phyloP scores from a whole-genome alignment of 768 basidiomycete species.

The Heimioporus sp. region DNA sequence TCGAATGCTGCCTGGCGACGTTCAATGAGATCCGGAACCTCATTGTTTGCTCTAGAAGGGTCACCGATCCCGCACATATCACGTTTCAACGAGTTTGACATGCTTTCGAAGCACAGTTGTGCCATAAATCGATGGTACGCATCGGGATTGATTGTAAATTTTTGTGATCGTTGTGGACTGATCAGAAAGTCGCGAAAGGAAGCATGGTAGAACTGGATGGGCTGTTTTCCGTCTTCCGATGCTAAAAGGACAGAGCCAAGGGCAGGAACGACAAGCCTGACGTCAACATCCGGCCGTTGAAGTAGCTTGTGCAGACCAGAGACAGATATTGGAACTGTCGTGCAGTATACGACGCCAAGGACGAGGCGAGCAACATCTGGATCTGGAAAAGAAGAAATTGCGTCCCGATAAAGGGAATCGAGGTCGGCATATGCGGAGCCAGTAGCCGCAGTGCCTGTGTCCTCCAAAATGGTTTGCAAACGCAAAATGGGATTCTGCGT shows the following conservation, averaged over 20 bases:
- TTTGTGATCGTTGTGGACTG: conserved; percentile 14
- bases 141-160: conserved; percentile 12
- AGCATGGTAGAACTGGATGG: conserved; percentile 20
- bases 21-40: conserved; percentile 17
- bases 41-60: conserved; percentile 13
- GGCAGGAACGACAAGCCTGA: conserved; percentile 11
- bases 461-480: conserved; percentile 13
- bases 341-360: conserved; percentile 17
- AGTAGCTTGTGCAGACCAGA: conserved; percentile 14
- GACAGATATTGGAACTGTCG: conserved; percentile 9
- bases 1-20: conserved; percentile 11
- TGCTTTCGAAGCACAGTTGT: conserved; percentile 15
- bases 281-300: conserved; percentile 12
- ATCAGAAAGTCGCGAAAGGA: conserved; percentile 22
- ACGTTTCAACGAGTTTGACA: conserved; percentile 17
- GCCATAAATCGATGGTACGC: conserved; percentile 19
- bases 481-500: conserved; percentile 13
- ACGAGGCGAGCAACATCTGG: conserved; percentile 14
- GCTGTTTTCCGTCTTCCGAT: conserved; percentile 17
- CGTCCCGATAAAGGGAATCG: conserved; percentile 18
- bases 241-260: conserved; percentile 17
- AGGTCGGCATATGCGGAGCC: conserved; percentile 18
- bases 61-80: conserved; percentile 21
- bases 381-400: conserved; percentile 18
- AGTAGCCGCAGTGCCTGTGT: not conserved